Conservation (phyloP, 257 asterid genomes). For the Sherardia arvensis region DNA sequence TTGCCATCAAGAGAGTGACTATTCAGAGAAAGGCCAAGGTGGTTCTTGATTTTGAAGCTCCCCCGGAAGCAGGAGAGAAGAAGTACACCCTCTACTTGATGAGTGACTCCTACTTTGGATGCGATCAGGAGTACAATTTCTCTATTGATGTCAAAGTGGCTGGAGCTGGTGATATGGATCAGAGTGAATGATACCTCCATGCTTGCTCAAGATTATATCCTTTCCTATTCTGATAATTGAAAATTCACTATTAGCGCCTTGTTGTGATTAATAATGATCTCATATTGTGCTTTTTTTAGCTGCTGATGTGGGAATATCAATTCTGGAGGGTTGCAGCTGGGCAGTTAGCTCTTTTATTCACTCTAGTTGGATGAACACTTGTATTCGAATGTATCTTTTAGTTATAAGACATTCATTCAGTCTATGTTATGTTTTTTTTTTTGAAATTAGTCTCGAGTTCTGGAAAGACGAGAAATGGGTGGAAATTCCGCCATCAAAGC, state of each 20-base stretch:
- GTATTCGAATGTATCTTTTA: too few species aligned
- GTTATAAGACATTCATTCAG: background rate
- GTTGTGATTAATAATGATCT: background rate
- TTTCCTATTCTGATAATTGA: background rate
- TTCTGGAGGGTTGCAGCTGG: background rate
- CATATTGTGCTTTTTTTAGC: background rate
- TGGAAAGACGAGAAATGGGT: too few species aligned
- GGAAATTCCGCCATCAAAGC: too few species aligned
- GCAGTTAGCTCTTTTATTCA: background rate
- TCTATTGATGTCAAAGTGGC: constrained; percentile 21
- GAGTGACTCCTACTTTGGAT: constrained; percentile 33
- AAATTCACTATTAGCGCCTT: background rate
- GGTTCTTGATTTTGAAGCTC: constrained; percentile 32
- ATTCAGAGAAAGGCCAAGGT: constrained; percentile 29
- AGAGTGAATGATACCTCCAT: background rate
- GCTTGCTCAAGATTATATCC: background rate
- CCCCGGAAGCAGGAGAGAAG: constrained; percentile 25
- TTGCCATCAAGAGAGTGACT: constrained; percentile 32
- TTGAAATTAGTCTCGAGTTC: too few species aligned
- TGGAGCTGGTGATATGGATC: constrained; percentile 3
- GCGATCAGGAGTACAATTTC: constrained; percentile 28
- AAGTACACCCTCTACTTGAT: constrained; percentile 24
- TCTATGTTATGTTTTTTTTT: too few species aligned
- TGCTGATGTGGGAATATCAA: background rate
- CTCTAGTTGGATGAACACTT: background rate